Conservation (phyloP, 768 basidiomycete genomes). For the Lentinula guzmanii region DNA sequence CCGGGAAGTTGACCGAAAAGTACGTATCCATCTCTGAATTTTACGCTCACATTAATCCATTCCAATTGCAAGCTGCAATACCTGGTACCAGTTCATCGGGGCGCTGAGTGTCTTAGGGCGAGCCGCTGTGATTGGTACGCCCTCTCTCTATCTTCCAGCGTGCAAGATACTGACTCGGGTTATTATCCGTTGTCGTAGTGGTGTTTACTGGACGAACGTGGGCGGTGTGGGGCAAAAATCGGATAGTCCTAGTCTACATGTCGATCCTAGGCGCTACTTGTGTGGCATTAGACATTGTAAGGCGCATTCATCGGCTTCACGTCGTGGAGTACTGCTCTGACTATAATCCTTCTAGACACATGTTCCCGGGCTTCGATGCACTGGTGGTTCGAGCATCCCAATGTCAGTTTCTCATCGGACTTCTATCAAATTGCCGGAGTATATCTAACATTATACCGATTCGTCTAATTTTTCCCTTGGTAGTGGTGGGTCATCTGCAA, state of each 20-base stretch:
- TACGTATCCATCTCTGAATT: neutral
- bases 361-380: conserved; percentile 14
- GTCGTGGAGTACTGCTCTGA: neutral
- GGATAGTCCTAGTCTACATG: conserved; percentile 13
- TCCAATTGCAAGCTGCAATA: conserved; percentile 16
- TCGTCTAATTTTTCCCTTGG: neutral
- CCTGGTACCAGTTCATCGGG: conserved; percentile 20
- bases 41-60: neutral
- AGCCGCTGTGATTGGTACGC: conserved; percentile 20
- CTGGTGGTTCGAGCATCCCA: conserved; percentile 13
- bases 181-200: neutral
- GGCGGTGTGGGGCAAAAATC: conserved; percentile 15
- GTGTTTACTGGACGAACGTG: conserved; percentile 14
- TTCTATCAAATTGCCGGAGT: neutral
- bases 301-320: neutral
- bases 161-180: neutral
- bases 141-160: neutral
- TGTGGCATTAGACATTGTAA: conserved; percentile 19
- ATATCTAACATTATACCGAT: neutral
- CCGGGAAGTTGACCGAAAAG: conserved; percentile 11
- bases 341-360: conserved; percentile 10
- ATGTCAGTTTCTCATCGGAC: conserved; percentile 7
- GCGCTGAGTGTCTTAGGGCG: conserved; percentile 24
- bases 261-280: conserved; percentile 14
- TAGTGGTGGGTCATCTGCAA: neutral